phyloP scores from a whole-genome alignment of 2,329 filamentous ascomycete species.

The Penicillium sp. region DNA sequence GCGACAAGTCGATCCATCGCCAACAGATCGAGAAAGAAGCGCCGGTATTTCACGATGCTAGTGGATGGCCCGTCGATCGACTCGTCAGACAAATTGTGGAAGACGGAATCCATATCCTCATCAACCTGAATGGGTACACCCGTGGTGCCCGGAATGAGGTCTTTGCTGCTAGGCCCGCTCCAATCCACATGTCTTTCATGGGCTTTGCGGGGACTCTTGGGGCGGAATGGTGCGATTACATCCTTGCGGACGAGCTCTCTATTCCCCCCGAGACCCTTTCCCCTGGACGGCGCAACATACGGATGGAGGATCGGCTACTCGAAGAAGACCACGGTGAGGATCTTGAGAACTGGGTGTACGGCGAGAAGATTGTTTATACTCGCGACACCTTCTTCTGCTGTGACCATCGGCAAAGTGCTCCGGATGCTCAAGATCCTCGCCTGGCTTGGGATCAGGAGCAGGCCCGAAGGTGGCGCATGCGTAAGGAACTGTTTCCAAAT shows the following conservation, averaged over 20 bases:
- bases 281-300: slow-evolving; percentile 66
- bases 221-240: slow-evolving; percentile 97
- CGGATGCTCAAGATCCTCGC: slow-evolving; percentile 57
- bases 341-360: slow-evolving; percentile 80
- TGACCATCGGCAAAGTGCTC: slow-evolving; percentile 84
- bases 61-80: slow-evolving; percentile 72
- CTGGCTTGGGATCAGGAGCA: slow-evolving; percentile 80
- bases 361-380: slow-evolving; percentile 92
- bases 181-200: slow-evolving; percentile 99
- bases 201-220: slow-evolving; percentile 92
- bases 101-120: slow-evolving; percentile 84
- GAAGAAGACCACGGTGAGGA: slow-evolving; percentile 60
- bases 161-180: slow-evolving; percentile 85
- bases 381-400: slow-evolving; percentile 96
- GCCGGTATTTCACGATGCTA: slow-evolving; percentile 82
- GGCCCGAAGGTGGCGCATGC: slow-evolving; percentile 75
- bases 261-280: slow-evolving; percentile 74
- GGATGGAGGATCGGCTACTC: slow-evolving; percentile 57
- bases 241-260: slow-evolving; percentile 83
- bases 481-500: slow-evolving; percentile 78
- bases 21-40: slow-evolving; percentile 88
- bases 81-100: slow-evolving; percentile 76
- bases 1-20: slow-evolving; percentile 79
- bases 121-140: slow-evolving; percentile 98
- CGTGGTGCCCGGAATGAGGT: slow-evolving; percentile 94